A percentile compares a stretch with the other conserved stretches of the same genome.
Evolutionary conservation across 2,329 filamentous ascomycete species (phyloP).

Genomic region (Fusarium pseudograminearum): DNA sequence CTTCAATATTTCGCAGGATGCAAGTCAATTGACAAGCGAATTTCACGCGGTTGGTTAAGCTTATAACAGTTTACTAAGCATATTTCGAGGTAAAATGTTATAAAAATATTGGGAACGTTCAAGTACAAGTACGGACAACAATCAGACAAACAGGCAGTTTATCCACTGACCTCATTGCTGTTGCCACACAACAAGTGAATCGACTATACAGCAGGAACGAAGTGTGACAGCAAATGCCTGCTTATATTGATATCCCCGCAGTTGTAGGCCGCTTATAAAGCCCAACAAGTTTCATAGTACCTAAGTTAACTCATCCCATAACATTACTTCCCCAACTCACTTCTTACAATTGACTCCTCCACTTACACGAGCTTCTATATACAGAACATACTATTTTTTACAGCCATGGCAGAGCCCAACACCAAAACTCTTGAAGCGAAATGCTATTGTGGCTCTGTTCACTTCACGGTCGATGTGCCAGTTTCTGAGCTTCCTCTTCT

Average conservation of each 20-base stretch:
- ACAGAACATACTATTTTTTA: background rate
- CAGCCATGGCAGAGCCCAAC: constrained; percentile 37
- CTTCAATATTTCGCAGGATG: background rate
- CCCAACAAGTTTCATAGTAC: background rate
- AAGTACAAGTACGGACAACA: background rate
- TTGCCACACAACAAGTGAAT: background rate
- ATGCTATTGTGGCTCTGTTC: constrained; percentile 59
- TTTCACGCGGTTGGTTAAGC: background rate
- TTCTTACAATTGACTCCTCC: background rate
- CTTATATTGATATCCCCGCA: background rate
- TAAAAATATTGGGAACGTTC: background rate
- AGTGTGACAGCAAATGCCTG: constrained; percentile 3
- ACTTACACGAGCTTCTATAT: background rate
- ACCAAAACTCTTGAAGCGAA: constrained; percentile 57
- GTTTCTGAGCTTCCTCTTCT: constrained; percentile 55
- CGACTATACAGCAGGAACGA: constrained; percentile 1
- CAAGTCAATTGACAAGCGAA: background rate
- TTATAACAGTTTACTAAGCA: background rate
- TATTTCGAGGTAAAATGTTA: background rate
- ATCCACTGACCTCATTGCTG: background rate
- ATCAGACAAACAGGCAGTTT: background rate
- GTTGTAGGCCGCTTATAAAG: constrained; percentile 12
- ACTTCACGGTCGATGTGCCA: constrained; percentile 58
- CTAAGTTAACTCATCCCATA: background rate
- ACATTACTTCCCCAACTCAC: background rate